These are phyloP conservation scores for Cutaneotrichosporon sp. DNA, from an alignment of 1,284 basidiomycete genomes.

Conservation along the genomic window DNA sequence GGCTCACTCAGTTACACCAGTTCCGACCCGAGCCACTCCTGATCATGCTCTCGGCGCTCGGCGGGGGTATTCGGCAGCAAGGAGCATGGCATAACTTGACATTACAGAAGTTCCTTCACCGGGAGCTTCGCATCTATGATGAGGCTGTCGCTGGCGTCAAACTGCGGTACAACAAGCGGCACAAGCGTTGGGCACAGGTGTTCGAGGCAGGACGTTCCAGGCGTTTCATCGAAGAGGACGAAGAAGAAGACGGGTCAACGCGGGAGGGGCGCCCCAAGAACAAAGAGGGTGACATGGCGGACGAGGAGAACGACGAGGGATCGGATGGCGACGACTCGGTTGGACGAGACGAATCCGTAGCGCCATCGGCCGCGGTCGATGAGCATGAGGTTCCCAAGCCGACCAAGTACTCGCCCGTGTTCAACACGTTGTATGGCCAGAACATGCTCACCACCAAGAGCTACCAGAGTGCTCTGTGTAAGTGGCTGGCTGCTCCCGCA, in stretches of 20 bases:
- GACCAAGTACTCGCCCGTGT: conserved; percentile 66
- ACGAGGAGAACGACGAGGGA: conserved; percentile 16
- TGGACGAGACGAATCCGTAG: conserved; percentile 9
- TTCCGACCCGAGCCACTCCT: conserved; percentile 60
- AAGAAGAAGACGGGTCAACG: conserved; percentile 2
- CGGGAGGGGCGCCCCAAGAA: background rate
- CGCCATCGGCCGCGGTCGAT: background rate
- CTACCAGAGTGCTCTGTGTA: conserved; percentile 85
- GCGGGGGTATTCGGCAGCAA: conserved; percentile 60
- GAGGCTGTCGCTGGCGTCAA: conserved; percentile 60
- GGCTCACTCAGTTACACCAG: conserved; percentile 67
- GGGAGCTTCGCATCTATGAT: conserved; percentile 67
- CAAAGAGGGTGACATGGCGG: conserved; percentile 12
- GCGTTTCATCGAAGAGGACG: conserved; percentile 15
- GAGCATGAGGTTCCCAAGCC: conserved; percentile 49
- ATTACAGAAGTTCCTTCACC: conserved; percentile 71
- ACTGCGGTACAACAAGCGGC: conserved; percentile 18
- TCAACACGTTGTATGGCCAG: conserved; percentile 78
- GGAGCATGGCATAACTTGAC: conserved; percentile 68
- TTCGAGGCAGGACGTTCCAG: conserved; percentile 21
- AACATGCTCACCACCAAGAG: conserved; percentile 78
- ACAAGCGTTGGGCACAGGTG: conserved; percentile 42
- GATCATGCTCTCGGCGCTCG: conserved; percentile 63
- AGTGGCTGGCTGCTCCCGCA: conserved; percentile 39
- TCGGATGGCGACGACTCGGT: conserved; percentile 18